Conservation (phyloP, 805 yeast species). For the Teunomyces kruisii region DNA sequence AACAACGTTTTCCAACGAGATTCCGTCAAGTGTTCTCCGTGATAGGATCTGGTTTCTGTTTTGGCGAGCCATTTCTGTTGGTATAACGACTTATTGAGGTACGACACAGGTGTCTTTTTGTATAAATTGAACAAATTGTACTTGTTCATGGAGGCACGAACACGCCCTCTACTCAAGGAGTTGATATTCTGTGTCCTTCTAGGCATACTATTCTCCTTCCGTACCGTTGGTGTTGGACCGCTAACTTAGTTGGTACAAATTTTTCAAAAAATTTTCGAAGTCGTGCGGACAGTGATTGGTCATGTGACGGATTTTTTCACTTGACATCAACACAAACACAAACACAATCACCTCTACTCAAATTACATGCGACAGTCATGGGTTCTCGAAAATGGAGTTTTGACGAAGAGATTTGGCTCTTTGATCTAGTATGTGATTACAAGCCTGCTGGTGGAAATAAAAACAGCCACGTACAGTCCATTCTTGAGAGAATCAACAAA, state of each 20-base stretch:
- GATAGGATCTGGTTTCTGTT: slow-evolving; percentile 90
- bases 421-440: slow-evolving; percentile 59
- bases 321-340: slow-evolving; percentile 2
- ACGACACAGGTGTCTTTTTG: slow-evolving; percentile 61
- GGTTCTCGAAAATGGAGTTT: slow-evolving; percentile 46
- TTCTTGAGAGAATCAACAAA: slow-evolving; percentile 41
- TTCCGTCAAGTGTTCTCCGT: slow-evolving; percentile 92
- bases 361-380: neutral
- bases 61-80: slow-evolving; percentile 93
- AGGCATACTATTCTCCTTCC: slow-evolving; percentile 44
- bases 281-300: slow-evolving; percentile 2
- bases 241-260: neutral
- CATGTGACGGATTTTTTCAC: neutral
- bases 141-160: slow-evolving; percentile 91
- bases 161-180: slow-evolving; percentile 64
- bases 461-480: slow-evolving; percentile 41
- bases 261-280: slow-evolving; percentile 2
- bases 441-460: slow-evolving; percentile 65
- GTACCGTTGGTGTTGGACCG: neutral
- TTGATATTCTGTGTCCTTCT: slow-evolving; percentile 57
- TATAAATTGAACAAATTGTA: slow-evolving; percentile 84
- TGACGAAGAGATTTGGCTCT: slow-evolving; percentile 61
- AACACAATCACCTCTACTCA: neutral
- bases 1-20: slow-evolving; percentile 74
- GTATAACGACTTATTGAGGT: slow-evolving; percentile 66